Conservation (phyloP, 176 grass and related monocot genomes). For the Phoenix dactylifera region DNA sequence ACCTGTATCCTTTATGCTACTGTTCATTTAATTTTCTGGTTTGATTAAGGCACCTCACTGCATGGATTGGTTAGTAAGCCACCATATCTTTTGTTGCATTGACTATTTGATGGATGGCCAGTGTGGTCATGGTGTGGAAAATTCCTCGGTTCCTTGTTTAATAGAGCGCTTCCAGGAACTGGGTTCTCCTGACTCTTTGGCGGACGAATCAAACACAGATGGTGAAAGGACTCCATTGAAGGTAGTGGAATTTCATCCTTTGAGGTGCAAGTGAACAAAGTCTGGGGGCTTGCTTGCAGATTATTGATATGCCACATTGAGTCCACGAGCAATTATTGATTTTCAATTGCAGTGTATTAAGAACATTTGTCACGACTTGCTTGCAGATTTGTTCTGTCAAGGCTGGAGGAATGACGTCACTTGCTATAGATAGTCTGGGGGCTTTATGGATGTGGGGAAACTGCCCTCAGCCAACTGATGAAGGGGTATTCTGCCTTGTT, state of each 20-base stretch:
- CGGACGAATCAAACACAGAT: conserved; percentile 16
- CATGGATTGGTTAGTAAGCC: neutral
- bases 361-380: too few relatives aligned
- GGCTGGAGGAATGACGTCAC: conserved; percentile 98
- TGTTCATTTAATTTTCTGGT: neutral
- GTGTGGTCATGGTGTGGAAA: conserved; percentile 67
- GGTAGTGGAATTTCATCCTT: conserved; percentile 18
- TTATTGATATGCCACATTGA: too few relatives aligned
- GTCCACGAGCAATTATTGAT: too few relatives aligned
- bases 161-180: conserved; percentile 74
- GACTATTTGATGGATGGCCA: conserved; percentile 70
- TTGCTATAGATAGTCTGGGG: conserved; percentile 88
- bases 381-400: conserved; percentile 65
- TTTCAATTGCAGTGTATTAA: too few relatives aligned
- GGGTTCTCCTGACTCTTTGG: conserved; percentile 40
- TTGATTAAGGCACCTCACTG: neutral
- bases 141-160: conserved; percentile 62
- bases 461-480: conserved; percentile 56
- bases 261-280: too few relatives aligned
- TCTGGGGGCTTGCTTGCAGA: too few relatives aligned
- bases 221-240: conserved; percentile 33
- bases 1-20: conserved; percentile 71
- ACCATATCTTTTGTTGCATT: conserved; percentile 22
- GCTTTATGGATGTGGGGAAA: conserved; percentile 95
- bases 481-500: conserved; percentile 45